Percentiles rank a stretch among this genome's conserved stretches.
These are phyloP conservation scores for Trichocladium antarcticum DNA, from an alignment of 495 filamentous ascomycete species.

Conservation along the genomic window DNA sequence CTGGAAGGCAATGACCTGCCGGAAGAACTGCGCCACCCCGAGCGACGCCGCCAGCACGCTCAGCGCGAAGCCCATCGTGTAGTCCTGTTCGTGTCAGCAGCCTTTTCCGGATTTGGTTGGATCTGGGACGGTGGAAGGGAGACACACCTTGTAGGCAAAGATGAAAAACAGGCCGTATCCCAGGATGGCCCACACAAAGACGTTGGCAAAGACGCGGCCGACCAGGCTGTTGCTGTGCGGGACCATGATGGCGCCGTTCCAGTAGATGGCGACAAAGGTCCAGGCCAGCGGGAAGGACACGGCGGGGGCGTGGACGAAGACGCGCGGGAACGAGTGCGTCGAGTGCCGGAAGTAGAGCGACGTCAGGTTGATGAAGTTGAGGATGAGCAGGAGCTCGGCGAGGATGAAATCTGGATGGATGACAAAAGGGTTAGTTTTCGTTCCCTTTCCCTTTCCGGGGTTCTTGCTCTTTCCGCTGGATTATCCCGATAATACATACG, in stretches of 20 bases:
- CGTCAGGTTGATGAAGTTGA: slow-evolving; percentile 71
- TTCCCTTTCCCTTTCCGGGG: no score
- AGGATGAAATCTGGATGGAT: slow-evolving; percentile 43
- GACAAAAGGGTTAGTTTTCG: no score
- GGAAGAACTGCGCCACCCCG: slow-evolving; percentile 64
- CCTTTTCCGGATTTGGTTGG: background rate
- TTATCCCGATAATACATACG: no score
- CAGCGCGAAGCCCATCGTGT: slow-evolving; percentile 68
- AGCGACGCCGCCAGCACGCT: slow-evolving; percentile 62
- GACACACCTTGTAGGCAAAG: slow-evolving; percentile 44
- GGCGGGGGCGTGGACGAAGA: slow-evolving; percentile 58
- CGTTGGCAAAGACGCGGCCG: slow-evolving; percentile 67
- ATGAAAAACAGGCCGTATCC: slow-evolving; percentile 64
- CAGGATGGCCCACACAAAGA: slow-evolving; percentile 75
- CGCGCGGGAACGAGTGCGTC: slow-evolving; percentile 41
- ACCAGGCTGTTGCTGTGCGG: slow-evolving; percentile 43
- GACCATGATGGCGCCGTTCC: slow-evolving; percentile 74
- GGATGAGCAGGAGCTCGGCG: slow-evolving; percentile 62
- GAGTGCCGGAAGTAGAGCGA: slow-evolving; percentile 68
- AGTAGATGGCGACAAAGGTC: slow-evolving; percentile 73
- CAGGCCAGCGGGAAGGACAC: slow-evolving; percentile 72
- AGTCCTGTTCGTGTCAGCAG: slow-evolving; percentile 42
- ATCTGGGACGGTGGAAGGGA: background rate
- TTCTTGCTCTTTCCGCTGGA: no score
- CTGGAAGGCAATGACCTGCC: slow-evolving; percentile 62